Conservation (phyloP, 805 yeast species). For the Metschnikowia sp. region DNA sequence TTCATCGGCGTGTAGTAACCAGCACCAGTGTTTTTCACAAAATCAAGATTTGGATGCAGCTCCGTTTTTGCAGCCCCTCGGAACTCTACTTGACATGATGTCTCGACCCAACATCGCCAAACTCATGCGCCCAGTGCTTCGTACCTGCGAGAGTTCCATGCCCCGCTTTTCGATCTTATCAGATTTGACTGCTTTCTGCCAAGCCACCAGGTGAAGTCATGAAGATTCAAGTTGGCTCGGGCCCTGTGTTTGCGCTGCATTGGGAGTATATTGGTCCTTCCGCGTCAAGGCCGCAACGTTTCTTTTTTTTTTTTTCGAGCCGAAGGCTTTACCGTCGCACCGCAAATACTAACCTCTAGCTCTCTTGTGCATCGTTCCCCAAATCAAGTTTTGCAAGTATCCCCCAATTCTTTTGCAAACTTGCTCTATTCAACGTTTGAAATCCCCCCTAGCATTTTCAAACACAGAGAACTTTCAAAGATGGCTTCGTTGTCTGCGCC, state of each 20-base stretch:
- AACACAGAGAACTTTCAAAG: conserved; percentile 11
- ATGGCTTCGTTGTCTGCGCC: conserved; percentile 64
- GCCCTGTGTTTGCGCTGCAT: not conserved
- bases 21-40: not conserved
- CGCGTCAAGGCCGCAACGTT: not conserved
- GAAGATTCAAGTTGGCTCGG: not conserved
- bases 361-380: conserved; percentile 8
- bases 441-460: conserved; percentile 4
- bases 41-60: not conserved
- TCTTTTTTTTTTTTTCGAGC: not conserved
- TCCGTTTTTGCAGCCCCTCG: not conserved
- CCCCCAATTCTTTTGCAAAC: conserved; percentile 10
- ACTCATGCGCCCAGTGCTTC: too few relatives aligned
- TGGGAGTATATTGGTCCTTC: too few relatives aligned
- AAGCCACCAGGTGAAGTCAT: too few relatives aligned
- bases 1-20: not conserved
- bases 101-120: not conserved
- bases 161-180: too few relatives aligned
- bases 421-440: conserved; percentile 5
- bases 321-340: conserved; percentile 1
- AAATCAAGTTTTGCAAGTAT: conserved; percentile 9
- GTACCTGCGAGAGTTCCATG: too few relatives aligned
- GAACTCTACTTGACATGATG: not conserved
- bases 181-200: too few relatives aligned
- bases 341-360: conserved; percentile 11